Conservation (phyloP, 129 eudicot genomes). For the Calendula officinalis region DNA sequence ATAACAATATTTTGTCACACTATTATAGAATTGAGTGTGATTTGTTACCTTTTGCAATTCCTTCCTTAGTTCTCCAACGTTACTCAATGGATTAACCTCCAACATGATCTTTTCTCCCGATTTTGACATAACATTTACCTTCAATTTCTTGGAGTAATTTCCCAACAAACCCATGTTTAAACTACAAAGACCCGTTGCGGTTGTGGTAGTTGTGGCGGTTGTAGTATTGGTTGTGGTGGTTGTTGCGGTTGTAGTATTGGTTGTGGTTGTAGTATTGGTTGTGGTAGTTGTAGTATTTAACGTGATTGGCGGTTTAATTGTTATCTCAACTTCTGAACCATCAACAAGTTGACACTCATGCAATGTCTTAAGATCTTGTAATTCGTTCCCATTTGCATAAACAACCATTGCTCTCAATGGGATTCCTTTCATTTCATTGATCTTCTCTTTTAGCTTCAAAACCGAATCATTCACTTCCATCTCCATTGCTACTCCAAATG, state of each 20-base stretch:
- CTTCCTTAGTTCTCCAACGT: conserved; percentile 49
- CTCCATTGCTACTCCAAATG: conserved; percentile 32
- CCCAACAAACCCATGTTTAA: conserved; percentile 20
- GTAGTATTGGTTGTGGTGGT: conserved; percentile 4
- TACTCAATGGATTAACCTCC: conserved; percentile 50
- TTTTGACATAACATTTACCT: conserved; percentile 44
- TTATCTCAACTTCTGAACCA: conserved; percentile 50
- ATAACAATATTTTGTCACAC: no score
- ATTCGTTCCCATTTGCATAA: conserved; percentile 46
- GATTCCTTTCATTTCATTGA: conserved; percentile 43
- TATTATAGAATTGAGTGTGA: no score
- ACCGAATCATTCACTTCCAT: conserved; percentile 41
- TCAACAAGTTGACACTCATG: conserved; percentile 46
- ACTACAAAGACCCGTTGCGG: neutral
- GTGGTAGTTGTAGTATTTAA: neutral
- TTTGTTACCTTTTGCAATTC: conserved; percentile 47
- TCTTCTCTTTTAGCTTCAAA: conserved; percentile 49
- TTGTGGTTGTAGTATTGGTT: conserved; percentile 16
- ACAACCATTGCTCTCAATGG: conserved; percentile 26
- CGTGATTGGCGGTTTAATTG: conserved; percentile 27
- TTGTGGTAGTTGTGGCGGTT: neutral
- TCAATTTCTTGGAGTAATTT: conserved; percentile 39
- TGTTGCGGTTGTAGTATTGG: conserved; percentile 16
- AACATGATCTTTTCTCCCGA: conserved; percentile 50
- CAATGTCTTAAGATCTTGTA: conserved; percentile 43